Conservation (phyloP, 139 green algal genomes). For the Zygnema cylindricum region DNA sequence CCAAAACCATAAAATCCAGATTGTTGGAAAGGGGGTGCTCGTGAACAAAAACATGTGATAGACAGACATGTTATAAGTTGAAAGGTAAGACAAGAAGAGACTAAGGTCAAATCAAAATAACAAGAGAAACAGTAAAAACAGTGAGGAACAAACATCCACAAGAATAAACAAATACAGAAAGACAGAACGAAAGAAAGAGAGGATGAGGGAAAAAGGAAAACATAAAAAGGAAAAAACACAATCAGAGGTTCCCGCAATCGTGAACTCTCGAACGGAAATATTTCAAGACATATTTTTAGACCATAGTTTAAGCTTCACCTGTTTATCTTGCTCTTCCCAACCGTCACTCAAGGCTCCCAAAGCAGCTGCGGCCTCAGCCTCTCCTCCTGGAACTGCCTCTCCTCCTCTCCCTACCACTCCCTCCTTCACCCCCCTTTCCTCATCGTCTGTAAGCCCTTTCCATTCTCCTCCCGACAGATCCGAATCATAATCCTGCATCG, state of each 20-base stretch:
- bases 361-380: background rate
- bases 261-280: background rate
- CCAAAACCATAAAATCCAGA: background rate
- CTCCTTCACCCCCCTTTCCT: background rate
- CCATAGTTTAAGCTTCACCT: constrained; percentile 11
- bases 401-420: background rate
- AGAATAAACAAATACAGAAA: too few species aligned
- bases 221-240: too few species aligned
- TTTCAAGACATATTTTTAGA: background rate
- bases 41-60: too few species aligned
- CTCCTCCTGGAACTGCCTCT: background rate
- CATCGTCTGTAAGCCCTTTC: background rate
- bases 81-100: too few species aligned
- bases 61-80: too few species aligned
- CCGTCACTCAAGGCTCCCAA: background rate
- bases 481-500: background rate
- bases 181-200: background rate
- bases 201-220: background rate
- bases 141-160: too few species aligned
- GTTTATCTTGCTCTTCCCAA: constrained; percentile 39
- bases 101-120: too few species aligned
- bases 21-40: background rate
- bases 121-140: too few species aligned
- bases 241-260: background rate
- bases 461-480: background rate